These are phyloP conservation scores for Euphrasia confusa DNA, from an alignment of 257 asterid genomes.

Conservation along the genomic window DNA sequence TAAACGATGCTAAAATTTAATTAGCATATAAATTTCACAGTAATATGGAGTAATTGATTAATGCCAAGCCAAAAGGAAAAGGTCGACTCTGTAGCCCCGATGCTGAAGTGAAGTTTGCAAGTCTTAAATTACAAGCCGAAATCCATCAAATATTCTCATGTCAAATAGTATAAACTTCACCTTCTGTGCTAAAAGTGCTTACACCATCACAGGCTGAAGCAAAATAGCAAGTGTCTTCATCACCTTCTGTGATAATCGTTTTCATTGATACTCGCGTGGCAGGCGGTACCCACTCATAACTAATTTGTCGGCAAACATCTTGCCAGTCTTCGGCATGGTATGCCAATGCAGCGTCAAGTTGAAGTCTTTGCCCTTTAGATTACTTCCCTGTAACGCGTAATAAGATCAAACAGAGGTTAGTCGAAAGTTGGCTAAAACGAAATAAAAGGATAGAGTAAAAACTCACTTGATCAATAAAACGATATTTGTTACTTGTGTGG, in stretches of 20 bases:
- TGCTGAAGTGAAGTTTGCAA: neutral
- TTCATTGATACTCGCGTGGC: slow-evolving; percentile 67
- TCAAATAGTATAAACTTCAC: neutral
- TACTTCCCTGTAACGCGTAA: slow-evolving; percentile 62
- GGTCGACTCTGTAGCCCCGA: neutral
- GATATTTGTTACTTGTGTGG: slow-evolving; percentile 77
- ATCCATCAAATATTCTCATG: neutral
- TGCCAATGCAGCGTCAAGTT: slow-evolving; percentile 97
- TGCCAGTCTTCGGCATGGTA: slow-evolving; percentile 95
- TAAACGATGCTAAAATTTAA: too few relatives aligned
- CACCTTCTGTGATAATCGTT: neutral
- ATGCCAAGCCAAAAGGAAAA: slow-evolving; percentile 11
- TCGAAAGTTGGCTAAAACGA: neutral
- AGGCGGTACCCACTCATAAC: slow-evolving; percentile 80
- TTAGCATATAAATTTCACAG: too few relatives aligned
- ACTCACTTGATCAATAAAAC: slow-evolving; percentile 73
- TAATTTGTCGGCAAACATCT: slow-evolving; percentile 82
- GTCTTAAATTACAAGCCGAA: slow-evolving; percentile 17
- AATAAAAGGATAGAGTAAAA: neutral
- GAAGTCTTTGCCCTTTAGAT: slow-evolving; percentile 69
- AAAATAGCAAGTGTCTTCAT: neutral
- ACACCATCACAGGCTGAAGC: slow-evolving; percentile 24
- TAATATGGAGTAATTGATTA: neutral
- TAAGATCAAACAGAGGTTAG: neutral
- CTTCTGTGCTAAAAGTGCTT: slow-evolving; percentile 1